phyloP scores from a whole-genome alignment of 495 filamentous ascomycete genomes.

The Entonaema liquescens region DNA sequence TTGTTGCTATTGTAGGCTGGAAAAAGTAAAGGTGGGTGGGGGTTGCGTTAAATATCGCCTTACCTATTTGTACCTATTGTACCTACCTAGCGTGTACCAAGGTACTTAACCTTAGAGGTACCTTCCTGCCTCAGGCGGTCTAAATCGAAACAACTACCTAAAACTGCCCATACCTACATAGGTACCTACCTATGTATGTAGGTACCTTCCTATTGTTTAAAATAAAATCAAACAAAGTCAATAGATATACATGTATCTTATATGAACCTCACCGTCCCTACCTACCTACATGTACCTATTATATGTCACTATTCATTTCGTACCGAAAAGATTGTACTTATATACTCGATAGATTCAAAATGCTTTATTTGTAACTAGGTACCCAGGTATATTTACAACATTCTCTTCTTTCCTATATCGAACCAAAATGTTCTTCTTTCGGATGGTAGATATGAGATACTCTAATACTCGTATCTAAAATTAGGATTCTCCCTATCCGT shows the following conservation, averaged over 20 bases:
- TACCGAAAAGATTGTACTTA: neutral
- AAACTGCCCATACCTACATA: too few relatives aligned
- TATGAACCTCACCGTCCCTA: too few relatives aligned
- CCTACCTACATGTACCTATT: too few relatives aligned
- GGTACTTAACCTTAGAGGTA: too few relatives aligned
- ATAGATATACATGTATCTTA: too few relatives aligned
- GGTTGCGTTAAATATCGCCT: neutral
- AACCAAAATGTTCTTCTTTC: neutral
- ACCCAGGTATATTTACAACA: neutral
- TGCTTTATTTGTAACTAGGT: neutral
- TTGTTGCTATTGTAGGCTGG: constrained; percentile 10
- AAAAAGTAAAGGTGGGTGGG: constrained; percentile 3
- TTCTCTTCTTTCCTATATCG: neutral
- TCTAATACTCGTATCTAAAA: constrained; percentile 61
- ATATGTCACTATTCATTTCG: too few relatives aligned
- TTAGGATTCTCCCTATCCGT: constrained; percentile 67
- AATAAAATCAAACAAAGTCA: too few relatives aligned
- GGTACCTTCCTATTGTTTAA: too few relatives aligned
- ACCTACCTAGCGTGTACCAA: constrained; percentile 8
- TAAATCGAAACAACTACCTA: too few relatives aligned
- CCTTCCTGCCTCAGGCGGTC: too few relatives aligned
- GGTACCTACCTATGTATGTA: too few relatives aligned
- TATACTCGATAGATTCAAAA: neutral
- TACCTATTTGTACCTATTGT: neutral
- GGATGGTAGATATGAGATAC: neutral